Base-by-base conservation (phyloP, 1,284 basidiomycete genomes). In the Apiotrichum domesticum region DNA sequence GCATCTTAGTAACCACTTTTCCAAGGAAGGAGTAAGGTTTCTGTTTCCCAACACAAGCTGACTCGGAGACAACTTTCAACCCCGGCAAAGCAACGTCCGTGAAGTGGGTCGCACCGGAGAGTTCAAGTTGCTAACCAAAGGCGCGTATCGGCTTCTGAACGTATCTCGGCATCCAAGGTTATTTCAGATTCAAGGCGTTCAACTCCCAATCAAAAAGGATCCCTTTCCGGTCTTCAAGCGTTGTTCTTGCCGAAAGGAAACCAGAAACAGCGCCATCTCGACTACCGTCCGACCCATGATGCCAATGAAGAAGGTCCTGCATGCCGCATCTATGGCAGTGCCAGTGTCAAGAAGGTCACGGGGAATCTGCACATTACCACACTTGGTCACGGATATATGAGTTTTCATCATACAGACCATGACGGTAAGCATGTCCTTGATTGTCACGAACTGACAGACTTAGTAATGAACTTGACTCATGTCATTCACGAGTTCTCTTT, bases 401-500 rank as follows among this genome's bases (percentile, higher is more conserved):
- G 87, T 67, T 81, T 82, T 61, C 83, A 90, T 60, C 93, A 97
- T 72, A 90, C 93, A 2, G 87, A 90, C 62, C 93, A 97, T 68
- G 81, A 75, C 6, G 73, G 90, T 93, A 66, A 65, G 41, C 41
- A 42, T 11, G n/a, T 10, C 34, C n/a, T 43, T 46, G 41, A 21
- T 33, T 43, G 32, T 11, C 29, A 29, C 29, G 29, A 13, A 10
- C 13, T 37, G 39, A 50, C 46, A 35, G 58, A 46, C 35, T 15
- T 14, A 95, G 89, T 87, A 62, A 96, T 98, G 91, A 98, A 98
- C 71, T 81, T 98, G 37, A 91, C 90, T 1, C 95, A 98, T 77
- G 86, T 97, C 57, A 91, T 98, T 64, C 87, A 87, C 61, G 95
- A 98, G 75, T 95, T 97, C 73, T 96, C 92, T 1, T 98, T 98